Evolutionary conservation across 164 flowering plant species (phyloP), one percentile per base, ranked within the genome.

Genomic region (Nymphaea thermarum): DNA sequence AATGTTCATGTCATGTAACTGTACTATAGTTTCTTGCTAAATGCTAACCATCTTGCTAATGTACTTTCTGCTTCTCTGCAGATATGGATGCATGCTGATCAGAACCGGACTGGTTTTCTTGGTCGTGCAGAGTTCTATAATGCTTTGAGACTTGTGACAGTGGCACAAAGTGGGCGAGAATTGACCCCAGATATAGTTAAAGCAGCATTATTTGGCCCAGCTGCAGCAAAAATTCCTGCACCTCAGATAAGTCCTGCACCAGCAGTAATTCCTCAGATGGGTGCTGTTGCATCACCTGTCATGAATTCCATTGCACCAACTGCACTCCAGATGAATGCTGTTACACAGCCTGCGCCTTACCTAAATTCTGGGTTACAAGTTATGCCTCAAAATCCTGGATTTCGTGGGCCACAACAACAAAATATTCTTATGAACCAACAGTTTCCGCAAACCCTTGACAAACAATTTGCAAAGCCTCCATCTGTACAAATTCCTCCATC

Each of bases 1-100:
- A 47, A 47, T 47, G 7, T 47, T 47, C 55, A 47, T 47, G 55
- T 47, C 55, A 47, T 47, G 55, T 6, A 6, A 12, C 55, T 47
- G 12, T 47, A 47, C 12, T 47, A 2, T 47, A 47, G 4, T 12
- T 3, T 3, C 55, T 47, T 12, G 5, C 12, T 47, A 12, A 6
- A 47, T 47, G 11, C 53, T 47, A 47, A 47, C 55, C 12, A 25
- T 3, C 55, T 47, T 12, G 7, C 12, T 47, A 2, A 7, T 47
- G 55, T 47, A 12, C 12, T 47, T 47, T 6, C 55, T 47, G 55
- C 2, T 47, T 7, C 7, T 47, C 55, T 75, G 76, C 83, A 94
- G 98, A 78, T 94, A 81, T 94, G 98, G 98, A 83, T 69, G 74
- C 77, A 80, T 81, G 96, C 97, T 66, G 93, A 89, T 86, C 91